These are phyloP conservation scores for Fusarium palustre DNA, from an alignment of 2,329 filamentous ascomycete species.

Conservation along the genomic window DNA sequence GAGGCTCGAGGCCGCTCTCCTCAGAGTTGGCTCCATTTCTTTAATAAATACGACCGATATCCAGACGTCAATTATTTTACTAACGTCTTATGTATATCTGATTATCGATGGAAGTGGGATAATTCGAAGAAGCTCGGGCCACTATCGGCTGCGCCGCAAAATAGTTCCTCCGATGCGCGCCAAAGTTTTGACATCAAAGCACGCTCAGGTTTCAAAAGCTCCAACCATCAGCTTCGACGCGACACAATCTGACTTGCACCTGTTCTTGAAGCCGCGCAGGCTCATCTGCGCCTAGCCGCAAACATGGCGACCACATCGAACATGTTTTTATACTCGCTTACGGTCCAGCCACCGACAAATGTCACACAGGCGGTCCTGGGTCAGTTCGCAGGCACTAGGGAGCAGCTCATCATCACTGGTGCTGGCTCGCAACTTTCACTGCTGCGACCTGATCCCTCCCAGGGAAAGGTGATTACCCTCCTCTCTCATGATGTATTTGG, in stretches of 20 bases:
- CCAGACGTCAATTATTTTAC: conserved; percentile 21
- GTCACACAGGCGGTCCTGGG: conserved; percentile 92
- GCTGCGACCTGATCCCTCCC: conserved; percentile 84
- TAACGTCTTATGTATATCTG: conserved; percentile 30
- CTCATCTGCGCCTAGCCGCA: conserved; percentile 61
- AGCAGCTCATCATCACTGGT: conserved; percentile 96
- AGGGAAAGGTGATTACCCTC: conserved; percentile 87
- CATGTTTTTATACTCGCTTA: conserved; percentile 98
- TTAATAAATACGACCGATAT: conserved; percentile 9
- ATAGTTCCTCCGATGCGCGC: conserved; percentile 51
- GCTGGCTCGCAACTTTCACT: conserved; percentile 91
- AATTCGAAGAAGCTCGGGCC: conserved; percentile 50
- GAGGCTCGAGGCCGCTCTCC: conserved; percentile 54
- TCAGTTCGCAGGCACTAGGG: conserved; percentile 95
- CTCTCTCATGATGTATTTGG: conserved; percentile 96
- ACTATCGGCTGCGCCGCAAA: conserved; percentile 49
- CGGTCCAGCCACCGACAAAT: conserved; percentile 90
- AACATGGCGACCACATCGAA: conserved; percentile 97
- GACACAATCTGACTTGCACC: conserved; percentile 46
- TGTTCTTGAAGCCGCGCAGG: conserved; percentile 60
- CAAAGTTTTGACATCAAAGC: conserved; percentile 51
- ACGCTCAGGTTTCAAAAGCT: conserved; percentile 42
- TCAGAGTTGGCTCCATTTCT: conserved; percentile 57
- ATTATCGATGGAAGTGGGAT: conserved; percentile 45
- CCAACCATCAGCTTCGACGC: conserved; percentile 44